Percentiles rank a stretch among this genome's conserved stretches.
phyloP scores from a whole-genome alignment of 257 asterid species.

The Solanum chiquidenum region DNA sequence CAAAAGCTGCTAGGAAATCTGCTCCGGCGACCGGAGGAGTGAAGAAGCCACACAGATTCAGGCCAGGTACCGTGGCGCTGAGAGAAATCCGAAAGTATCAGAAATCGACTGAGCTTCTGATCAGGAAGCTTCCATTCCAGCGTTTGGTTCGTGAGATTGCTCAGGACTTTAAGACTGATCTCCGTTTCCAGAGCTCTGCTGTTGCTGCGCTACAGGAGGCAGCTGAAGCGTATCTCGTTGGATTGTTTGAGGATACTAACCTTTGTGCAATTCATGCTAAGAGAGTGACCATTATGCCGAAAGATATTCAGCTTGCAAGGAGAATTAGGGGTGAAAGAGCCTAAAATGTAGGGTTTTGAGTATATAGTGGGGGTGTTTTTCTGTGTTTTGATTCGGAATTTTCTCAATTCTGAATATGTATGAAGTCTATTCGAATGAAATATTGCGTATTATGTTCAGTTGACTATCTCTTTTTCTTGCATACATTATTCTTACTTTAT shows the following conservation, averaged over 20 bases:
- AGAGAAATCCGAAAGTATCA: conserved; percentile 30
- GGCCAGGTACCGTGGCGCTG: conserved; percentile 22
- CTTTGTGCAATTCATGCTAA: conserved; percentile 27
- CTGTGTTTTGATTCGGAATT: not conserved
- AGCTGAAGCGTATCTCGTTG: conserved; percentile 18
- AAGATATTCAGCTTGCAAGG: conserved; percentile 25
- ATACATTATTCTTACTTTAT: too few species aligned
- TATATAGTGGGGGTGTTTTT: not conserved
- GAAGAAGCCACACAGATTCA: conserved; percentile 29
- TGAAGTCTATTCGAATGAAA: not conserved
- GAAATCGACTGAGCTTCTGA: conserved; percentile 18
- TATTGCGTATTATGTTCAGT: not conserved
- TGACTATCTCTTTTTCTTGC: not conserved
- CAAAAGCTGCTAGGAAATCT: conserved; percentile 25
- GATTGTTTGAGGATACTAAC: conserved; percentile 23
- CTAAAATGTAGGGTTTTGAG: not conserved
- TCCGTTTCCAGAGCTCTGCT: conserved; percentile 26
- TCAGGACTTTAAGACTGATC: conserved; percentile 30
- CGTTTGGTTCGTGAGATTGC: conserved; percentile 32
- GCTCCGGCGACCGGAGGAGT: conserved; percentile 32
- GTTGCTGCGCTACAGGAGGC: conserved; percentile 26
- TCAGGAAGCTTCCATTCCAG: conserved; percentile 20
- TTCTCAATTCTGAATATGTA: not conserved
- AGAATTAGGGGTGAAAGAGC: conserved; percentile 25
- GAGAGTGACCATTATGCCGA: conserved; percentile 23